Percentiles rank a stretch among this genome's conserved stretches.
phyloP scores from a whole-genome alignment of 306 rosid genomes.

The Corylus americana region DNA sequence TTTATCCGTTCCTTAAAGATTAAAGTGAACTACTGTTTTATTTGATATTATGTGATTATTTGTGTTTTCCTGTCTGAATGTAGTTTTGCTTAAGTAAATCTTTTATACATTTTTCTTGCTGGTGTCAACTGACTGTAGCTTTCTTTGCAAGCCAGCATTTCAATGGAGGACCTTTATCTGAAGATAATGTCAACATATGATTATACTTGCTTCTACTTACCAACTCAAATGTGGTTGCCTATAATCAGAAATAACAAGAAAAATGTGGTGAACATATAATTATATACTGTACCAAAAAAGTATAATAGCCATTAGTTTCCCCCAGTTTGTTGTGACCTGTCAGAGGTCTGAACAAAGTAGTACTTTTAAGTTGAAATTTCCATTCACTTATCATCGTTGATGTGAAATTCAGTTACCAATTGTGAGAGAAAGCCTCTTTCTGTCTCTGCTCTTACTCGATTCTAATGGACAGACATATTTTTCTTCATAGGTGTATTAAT shows the following conservation, averaged over 20 bases:
- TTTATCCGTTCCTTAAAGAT: background rate
- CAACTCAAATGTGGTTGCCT: background rate
- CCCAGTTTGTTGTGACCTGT: background rate
- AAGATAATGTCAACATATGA: background rate
- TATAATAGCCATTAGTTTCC: background rate
- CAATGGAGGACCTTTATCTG: background rate
- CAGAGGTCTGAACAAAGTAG: background rate
- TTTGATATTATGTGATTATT: background rate
- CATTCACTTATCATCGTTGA: background rate
- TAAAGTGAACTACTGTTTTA: background rate
- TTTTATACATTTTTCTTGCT: background rate
- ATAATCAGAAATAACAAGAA: background rate
- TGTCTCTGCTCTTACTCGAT: background rate
- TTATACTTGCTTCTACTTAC: slow-evolving; percentile 1
- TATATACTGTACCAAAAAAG: background rate
- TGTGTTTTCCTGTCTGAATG: background rate
- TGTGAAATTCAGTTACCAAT: background rate
- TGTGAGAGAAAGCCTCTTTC: background rate
- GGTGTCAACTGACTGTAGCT: background rate
- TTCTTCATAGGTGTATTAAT: background rate
- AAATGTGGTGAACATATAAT: background rate
- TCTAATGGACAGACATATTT: background rate
- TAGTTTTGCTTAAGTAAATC: background rate
- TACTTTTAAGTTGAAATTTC: background rate
- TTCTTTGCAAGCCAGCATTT: background rate